Base-by-base conservation (phyloP, 1,139 yeast species). In the Yamadazyma sp. region DNA sequence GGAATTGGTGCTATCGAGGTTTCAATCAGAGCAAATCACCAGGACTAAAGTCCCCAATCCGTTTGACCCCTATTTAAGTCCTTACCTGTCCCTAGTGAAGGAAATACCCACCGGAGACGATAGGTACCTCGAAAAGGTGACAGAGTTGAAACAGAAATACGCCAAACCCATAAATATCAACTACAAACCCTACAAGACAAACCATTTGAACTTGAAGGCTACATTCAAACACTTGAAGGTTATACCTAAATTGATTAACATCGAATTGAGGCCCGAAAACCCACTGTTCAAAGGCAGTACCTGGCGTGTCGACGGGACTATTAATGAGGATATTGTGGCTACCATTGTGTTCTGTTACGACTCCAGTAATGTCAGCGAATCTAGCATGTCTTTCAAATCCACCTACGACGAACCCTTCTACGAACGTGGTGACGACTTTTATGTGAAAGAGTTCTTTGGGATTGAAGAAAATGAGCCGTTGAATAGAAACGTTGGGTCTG, bases 261-360 rank as follows among this genome's bases (percentile, higher is more conserved):
- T 71, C 37, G 66, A 64, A 35, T 55, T 69, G 39, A 68, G 72
- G 3, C 75, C 77, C 0, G 72, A 67, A 29, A 57, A 58, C 12
- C 73, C 75, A 9, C 39, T 34, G 2, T 71, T 69, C 40, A 36
- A 49, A 1, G 77, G 76, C 5, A 75, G 76, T 0, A 45, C 66
- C 4, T 71, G 76, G 76, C 76, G 71, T 40, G 64, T 69, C 0
- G 76, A 71, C 43, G 77, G 75, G 1, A 61, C 69, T 2, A 58
- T 62, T 31, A 64, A 64, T 43, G 77, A 71, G 49, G 68, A 66
- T 44, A 71, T 71, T 37, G 62, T 71, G 3, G 74, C 74, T 2
- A 68, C 75, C 2, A 56, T 62, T 2, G 49, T 71, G 31, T 71
- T 68, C 51, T 71, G 69, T 48, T 71, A 70, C 45, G 75, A 71